phyloP scores from a whole-genome alignment of 345 rosid genomes.

The Linum tenue region DNA sequence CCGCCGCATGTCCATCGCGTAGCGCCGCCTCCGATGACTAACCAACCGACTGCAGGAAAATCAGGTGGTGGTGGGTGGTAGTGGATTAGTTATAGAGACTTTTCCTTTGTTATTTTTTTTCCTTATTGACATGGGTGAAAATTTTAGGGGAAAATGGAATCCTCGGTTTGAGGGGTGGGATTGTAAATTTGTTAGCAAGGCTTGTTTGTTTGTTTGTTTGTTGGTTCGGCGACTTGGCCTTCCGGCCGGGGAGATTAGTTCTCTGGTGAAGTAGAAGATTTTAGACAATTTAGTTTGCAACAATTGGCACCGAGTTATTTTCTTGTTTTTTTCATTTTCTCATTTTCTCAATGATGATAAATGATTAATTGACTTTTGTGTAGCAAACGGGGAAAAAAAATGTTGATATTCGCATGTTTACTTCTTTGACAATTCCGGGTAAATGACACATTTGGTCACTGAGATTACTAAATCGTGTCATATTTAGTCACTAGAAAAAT shows the following conservation, averaged over 20 bases:
- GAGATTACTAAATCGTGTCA: too few relatives aligned
- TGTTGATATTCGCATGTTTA: too few relatives aligned
- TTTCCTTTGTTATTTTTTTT: neutral
- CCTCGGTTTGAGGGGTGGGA: neutral
- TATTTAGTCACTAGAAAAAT: too few relatives aligned
- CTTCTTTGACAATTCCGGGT: too few relatives aligned
- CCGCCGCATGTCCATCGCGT: constrained; percentile 10
- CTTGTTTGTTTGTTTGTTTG: too few relatives aligned
- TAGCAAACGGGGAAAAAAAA: too few relatives aligned
- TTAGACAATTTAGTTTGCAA: neutral
- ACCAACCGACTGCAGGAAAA: neutral
- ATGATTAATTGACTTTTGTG: too few relatives aligned
- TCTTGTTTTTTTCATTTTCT: too few relatives aligned
- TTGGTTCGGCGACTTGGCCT: neutral
- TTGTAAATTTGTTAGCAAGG: neutral
- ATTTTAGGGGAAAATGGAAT: neutral
- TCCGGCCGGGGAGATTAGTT: neutral
- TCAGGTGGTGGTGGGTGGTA: neutral
- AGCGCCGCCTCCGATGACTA: neutral
- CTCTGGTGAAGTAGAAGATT: neutral
- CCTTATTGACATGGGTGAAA: neutral
- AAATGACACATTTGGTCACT: too few relatives aligned
- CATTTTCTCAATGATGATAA: too few relatives aligned
- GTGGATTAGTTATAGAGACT: neutral
- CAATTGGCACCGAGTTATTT: too few relatives aligned